These are phyloP conservation scores for Leptographium lundbergii DNA, from an alignment of 2,329 filamentous ascomycete genomes.

Conservation along the genomic window DNA sequence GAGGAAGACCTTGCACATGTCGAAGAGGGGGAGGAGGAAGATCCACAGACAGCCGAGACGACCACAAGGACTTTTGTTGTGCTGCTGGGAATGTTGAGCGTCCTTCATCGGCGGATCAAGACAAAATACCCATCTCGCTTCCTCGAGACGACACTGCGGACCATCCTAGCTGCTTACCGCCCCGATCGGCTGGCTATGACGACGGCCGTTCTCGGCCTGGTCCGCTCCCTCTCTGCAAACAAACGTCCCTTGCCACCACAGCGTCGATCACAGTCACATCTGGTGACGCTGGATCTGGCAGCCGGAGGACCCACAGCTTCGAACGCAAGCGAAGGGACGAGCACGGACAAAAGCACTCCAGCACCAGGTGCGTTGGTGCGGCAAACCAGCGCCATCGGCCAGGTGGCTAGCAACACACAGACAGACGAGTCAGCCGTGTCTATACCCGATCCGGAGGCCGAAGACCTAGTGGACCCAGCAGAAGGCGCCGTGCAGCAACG, in stretches of 20 bases:
- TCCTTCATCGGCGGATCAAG: slow-evolving; percentile 61
- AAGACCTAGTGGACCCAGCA: slow-evolving; percentile 36
- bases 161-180: slow-evolving; percentile 54
- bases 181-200: slow-evolving; percentile 54
- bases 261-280: slow-evolving; percentile 31
- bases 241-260: slow-evolving; percentile 51
- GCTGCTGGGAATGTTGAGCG: slow-evolving; percentile 57
- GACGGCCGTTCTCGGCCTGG: slow-evolving; percentile 54
- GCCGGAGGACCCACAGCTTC: background rate
- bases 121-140: slow-evolving; percentile 70
- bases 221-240: slow-evolving; percentile 55
- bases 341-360: background rate
- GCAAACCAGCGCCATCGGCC: slow-evolving; percentile 28
- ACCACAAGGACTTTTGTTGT: slow-evolving; percentile 8
- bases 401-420: slow-evolving; percentile 28
- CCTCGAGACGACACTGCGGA: slow-evolving; percentile 62
- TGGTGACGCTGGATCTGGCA: slow-evolving; percentile 1
- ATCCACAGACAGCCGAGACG: slow-evolving; percentile 8
- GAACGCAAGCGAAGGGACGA: background rate
- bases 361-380: background rate
- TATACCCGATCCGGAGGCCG: slow-evolving; percentile 50
- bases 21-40: slow-evolving; percentile 7
- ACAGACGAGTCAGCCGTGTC: slow-evolving; percentile 41
- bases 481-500: slow-evolving; percentile 51
- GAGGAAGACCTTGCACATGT: slow-evolving; percentile 18